These are phyloP conservation scores for Leptodontidium sp. DNA, from an alignment of 2,329 filamentous ascomycete genomes.

Conservation along the genomic window DNA sequence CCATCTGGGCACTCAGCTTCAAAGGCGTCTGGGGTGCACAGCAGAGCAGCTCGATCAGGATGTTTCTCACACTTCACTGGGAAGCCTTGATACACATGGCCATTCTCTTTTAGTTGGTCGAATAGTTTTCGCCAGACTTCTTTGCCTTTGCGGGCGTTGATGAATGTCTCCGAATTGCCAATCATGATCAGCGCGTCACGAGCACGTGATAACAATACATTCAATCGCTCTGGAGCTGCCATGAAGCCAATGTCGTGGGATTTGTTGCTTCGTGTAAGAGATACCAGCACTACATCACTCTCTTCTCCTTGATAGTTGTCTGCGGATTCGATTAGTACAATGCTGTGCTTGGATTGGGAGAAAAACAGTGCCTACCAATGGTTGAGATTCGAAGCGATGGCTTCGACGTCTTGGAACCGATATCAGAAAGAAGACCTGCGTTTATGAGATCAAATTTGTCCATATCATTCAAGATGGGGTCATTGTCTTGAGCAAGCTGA, in stretches of 20 bases:
- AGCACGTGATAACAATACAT: slow-evolving; percentile 74
- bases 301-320: slow-evolving; percentile 86
- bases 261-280: slow-evolving; percentile 72
- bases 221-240: slow-evolving; percentile 68
- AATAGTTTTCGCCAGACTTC: slow-evolving; percentile 67
- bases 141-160: slow-evolving; percentile 63
- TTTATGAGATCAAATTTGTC: slow-evolving; percentile 69
- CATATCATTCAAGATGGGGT: slow-evolving; percentile 73
- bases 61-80: slow-evolving; percentile 69
- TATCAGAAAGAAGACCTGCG: slow-evolving; percentile 67
- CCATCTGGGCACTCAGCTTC: slow-evolving; percentile 71
- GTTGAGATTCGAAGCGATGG: slow-evolving; percentile 69
- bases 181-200: slow-evolving; percentile 72
- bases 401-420: slow-evolving; percentile 60
- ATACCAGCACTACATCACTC: slow-evolving; percentile 74
- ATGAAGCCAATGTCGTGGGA: slow-evolving; percentile 76
- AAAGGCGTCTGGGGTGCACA: slow-evolving; percentile 65
- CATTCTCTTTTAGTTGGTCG: slow-evolving; percentile 58
- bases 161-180: slow-evolving; percentile 74
- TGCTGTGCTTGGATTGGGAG: not conserved
- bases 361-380: slow-evolving; percentile 61
- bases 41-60: slow-evolving; percentile 54
- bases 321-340: slow-evolving; percentile 42
- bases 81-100: slow-evolving; percentile 66
- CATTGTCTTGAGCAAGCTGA: slow-evolving; percentile 61